phyloP scores from a whole-genome alignment of 208 protist genomes.

The Zelonia costaricensis region DNA sequence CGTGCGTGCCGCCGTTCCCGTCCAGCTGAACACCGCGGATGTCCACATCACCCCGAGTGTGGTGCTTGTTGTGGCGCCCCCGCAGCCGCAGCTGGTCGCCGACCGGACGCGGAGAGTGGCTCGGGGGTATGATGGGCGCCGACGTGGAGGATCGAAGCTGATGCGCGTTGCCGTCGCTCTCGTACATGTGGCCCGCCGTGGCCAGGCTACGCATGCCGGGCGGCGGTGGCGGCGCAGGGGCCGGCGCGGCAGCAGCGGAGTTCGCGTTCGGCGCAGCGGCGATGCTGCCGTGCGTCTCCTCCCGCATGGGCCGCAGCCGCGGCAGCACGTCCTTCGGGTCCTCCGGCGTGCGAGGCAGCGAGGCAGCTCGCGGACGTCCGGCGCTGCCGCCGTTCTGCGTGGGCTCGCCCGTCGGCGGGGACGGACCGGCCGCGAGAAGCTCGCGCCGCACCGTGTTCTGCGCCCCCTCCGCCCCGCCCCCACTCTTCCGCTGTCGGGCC shows the following conservation, averaged over 20 bases:
- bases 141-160: neutral
- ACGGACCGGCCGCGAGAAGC: neutral
- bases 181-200: neutral
- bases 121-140: neutral
- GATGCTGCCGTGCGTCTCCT: neutral
- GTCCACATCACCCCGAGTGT: too few relatives aligned
- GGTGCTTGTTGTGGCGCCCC: neutral
- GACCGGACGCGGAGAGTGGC: slow-evolving; percentile 4
- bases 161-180: neutral
- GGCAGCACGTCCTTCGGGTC: slow-evolving; percentile 21
- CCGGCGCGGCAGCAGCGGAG: too few relatives aligned
- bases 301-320: slow-evolving; percentile 15
- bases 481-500: neutral
- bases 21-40: too few relatives aligned
- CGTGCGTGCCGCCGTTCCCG: too few relatives aligned
- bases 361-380: slow-evolving; percentile 17
- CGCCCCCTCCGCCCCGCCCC: neutral
- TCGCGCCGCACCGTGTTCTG: neutral
- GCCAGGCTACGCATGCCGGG: neutral
- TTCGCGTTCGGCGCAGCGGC: neutral
- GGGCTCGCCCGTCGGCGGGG: neutral
- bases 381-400: neutral
- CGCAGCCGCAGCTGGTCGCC: slow-evolving; percentile 2
- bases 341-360: slow-evolving; percentile 20
- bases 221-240: too few relatives aligned